A percentile compares a stretch with the other conserved stretches of the same genome.
Evolutionary conservation across 192 early-diverging fungal genomes (phyloP).

Genomic region (Funneliformis mosseae): DNA sequence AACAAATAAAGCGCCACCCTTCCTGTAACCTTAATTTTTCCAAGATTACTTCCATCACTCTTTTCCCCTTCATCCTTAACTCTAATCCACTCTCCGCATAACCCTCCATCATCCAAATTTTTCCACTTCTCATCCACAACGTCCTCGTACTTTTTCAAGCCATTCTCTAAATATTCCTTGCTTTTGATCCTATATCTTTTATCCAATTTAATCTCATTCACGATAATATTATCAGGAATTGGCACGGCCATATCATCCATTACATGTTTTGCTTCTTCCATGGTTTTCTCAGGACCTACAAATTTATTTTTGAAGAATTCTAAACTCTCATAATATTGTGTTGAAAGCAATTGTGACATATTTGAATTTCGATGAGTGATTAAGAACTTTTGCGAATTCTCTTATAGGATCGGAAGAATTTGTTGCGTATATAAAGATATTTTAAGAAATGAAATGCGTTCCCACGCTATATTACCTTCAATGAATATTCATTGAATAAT

Average conservation of each 20-base stretch:
- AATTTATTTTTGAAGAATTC: background rate
- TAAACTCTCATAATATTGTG: background rate
- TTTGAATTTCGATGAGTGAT: too few species aligned
- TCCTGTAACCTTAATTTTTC: constrained; percentile 45
- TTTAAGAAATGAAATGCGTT: too few species aligned
- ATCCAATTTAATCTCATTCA: background rate
- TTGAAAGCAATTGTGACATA: background rate
- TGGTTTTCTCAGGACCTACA: background rate
- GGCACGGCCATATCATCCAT: background rate
- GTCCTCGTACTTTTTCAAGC: background rate
- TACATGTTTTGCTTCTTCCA: background rate
- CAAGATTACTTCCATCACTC: too few species aligned
- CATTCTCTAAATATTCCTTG: background rate
- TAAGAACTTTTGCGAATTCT: too few species aligned
- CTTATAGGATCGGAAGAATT: too few species aligned
- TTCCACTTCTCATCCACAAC: background rate
- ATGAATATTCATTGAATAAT: too few species aligned
- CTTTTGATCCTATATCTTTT: background rate
- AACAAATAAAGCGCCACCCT: too few species aligned
- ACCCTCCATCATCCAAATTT: background rate
- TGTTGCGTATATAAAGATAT: too few species aligned
- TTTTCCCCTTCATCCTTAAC: constrained; percentile 23
- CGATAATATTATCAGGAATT: background rate
- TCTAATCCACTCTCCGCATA: constrained; percentile 45
- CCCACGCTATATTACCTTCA: too few species aligned